Evolutionary conservation across 768 basidiomycete species (phyloP).

Genomic region (Kondoa subrosea): DNA sequence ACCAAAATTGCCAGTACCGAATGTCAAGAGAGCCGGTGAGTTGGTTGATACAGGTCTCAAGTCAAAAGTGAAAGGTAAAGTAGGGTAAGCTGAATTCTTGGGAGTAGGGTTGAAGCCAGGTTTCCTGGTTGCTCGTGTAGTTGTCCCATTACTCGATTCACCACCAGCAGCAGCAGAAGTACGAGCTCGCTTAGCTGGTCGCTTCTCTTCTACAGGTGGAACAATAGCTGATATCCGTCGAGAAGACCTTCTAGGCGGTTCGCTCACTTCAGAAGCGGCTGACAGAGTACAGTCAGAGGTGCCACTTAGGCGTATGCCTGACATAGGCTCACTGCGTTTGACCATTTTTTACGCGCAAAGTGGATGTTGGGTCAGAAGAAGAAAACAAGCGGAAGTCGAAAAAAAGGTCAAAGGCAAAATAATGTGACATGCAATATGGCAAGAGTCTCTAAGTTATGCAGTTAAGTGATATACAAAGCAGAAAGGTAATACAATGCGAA

Average conservation of each 20-base stretch:
- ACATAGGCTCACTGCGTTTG: neutral
- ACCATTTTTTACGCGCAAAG: neutral
- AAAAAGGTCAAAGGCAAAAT: neutral
- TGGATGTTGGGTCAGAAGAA: neutral
- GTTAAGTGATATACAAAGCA: too few relatives aligned
- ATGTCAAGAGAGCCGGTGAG: slow-evolving; percentile 46
- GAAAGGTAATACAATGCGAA: too few relatives aligned
- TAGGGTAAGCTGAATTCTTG: neutral
- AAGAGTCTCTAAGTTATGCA: too few relatives aligned
- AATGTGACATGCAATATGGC: too few relatives aligned
- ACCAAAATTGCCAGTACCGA: slow-evolving; percentile 83
- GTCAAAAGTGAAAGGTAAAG: neutral
- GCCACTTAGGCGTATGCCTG: neutral
- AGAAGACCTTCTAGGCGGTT: neutral
- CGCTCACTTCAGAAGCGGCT: neutral
- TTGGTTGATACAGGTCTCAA: neutral
- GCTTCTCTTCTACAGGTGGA: neutral
- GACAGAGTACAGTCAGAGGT: neutral
- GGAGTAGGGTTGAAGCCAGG: neutral
- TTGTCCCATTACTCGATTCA: neutral
- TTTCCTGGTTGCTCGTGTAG: neutral
- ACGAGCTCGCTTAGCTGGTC: neutral
- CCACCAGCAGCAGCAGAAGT: neutral
- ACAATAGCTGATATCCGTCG: neutral
- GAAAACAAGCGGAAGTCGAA: neutral